Base-by-base conservation (phyloP, 164 flowering plant species). In the Platanus orientalis region DNA sequence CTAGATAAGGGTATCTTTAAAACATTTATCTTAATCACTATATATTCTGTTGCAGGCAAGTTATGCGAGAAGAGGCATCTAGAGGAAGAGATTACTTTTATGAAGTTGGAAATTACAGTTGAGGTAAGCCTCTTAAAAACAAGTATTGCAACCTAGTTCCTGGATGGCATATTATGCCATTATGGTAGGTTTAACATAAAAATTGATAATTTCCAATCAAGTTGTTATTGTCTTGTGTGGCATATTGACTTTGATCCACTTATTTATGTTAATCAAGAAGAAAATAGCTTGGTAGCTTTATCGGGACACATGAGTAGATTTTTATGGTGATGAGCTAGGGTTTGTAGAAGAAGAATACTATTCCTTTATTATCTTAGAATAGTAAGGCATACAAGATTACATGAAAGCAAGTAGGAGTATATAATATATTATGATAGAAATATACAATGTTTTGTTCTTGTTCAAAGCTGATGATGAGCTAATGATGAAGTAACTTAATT, bases 1-100 rank as follows among this genome's bases (percentile, higher is more conserved):
- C n/a, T n/a, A n/a, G 9, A 36, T 36, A 7, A 36, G 13, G 12
- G 39, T 0, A 4, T 7, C 42, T 7, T 10, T 36, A 7, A 36
- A 36, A 36, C 9, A 36, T 14, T 36, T 20, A 17, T 57, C 6
- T 11, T 56, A 36, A 30, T 57, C 17, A 7, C 23, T 44, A 13
- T 40, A 13, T 23, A 42, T 6, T 47, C 17, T 61, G 39, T 61
- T 47, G 55, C 32, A 90, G 98, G 83, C 90, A 94, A 73, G 93
- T 94, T 58, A 57, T 85, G 45, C 78, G 85, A 55, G 89, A 89
- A 67, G 64, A 45, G 27, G 87, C 87, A 55, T 76, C 87, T 47
- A 93, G 97, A 6, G 83, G 82, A 61, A 81, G 93, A 78, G 97
- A 85, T 71, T 85, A 57, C 85, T 93, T 34, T 78, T 90, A 63